Evolutionary conservation across 2,329 filamentous ascomycete species (phyloP).

Genomic region (Ophiostoma australiae): DNA sequence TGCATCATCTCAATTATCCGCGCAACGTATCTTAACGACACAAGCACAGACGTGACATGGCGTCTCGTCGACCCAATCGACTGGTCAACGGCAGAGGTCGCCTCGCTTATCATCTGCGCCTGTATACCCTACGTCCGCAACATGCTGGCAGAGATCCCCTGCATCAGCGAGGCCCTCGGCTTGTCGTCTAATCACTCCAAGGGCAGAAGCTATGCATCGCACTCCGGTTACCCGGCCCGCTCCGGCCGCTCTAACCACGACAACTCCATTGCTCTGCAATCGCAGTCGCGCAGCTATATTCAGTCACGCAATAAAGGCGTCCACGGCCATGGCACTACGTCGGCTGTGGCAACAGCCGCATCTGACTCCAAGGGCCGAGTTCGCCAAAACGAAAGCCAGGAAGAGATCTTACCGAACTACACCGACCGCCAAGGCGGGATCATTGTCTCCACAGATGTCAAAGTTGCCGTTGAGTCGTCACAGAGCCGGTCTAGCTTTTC

Average conservation of each 20-base stretch:
- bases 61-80: slow-evolving; percentile 24
- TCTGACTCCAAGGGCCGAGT: background rate
- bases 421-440: background rate
- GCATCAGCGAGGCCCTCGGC: slow-evolving; percentile 18
- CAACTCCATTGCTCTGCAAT: slow-evolving; percentile 19
- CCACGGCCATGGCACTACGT: background rate
- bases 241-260: slow-evolving; percentile 13
- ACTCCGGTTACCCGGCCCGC: slow-evolving; percentile 15
- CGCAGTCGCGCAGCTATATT: slow-evolving; percentile 4
- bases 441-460: background rate
- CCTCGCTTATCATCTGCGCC: slow-evolving; percentile 37
- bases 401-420: background rate
- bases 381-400: background rate
- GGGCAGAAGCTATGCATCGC: background rate
- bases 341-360: background rate
- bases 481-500: background rate
- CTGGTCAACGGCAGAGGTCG: slow-evolving; percentile 39
- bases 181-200: slow-evolving; percentile 20
- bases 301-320: background rate
- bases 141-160: slow-evolving; percentile 19
- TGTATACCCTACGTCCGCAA: slow-evolving; percentile 22
- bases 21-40: background rate
- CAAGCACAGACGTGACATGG: slow-evolving; percentile 35
- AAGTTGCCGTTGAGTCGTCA: background rate
- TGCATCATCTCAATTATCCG: slow-evolving; percentile 1